Evolutionary conservation across 108 stramenopile genomes (phyloP), one percentile per base, ranked within the genome.

Genomic region (Nitzschia sp.): DNA sequence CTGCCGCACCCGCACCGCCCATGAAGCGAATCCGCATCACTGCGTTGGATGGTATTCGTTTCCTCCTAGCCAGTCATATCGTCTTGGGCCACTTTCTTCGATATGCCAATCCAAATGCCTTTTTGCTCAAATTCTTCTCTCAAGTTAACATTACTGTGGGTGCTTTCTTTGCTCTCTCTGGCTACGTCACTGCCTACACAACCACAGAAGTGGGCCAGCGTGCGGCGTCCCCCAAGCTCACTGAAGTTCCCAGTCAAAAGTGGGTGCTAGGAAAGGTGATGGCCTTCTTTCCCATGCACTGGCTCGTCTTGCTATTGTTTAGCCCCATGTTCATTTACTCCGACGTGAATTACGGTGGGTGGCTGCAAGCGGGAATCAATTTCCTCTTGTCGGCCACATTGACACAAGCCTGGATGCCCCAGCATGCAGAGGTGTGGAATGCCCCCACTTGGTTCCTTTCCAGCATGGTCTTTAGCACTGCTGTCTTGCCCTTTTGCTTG

Each of bases 141-240:
- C 79, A 80, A 44, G 62, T 75, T 57, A 80, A 80, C 45, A 33
- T 80, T 15, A 52, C 60, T 50, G 79, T 80, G 26, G 79, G 79
- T 4, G 69, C 74, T 45, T 80, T 80, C 38, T 80, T 80, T 71
- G 79, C 70, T 28, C 38, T 80, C 15, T 70, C 68, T 46, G 79
- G 79, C 11, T 80, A 80, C 45, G 79, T 80, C 44, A 75, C 79
- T 6, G 79, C 79, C 57, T 80, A 80, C 66, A 80, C 79, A 13
- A 60, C 58, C 50, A 80, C 79, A 13, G 57, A 75, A 56, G 48
- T 56, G 17, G 74, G 60, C 1, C 33, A 75, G 23, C 63, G 45
- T 22, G 58, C 11, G 11, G 69, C 74, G 0, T 76, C 75, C n/a
- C 57, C 70, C 47, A 75, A 75, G 32, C 27, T 79, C 56, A 66